Conservation (phyloP, 129 eudicot genomes). For the Lonicera japonica region DNA sequence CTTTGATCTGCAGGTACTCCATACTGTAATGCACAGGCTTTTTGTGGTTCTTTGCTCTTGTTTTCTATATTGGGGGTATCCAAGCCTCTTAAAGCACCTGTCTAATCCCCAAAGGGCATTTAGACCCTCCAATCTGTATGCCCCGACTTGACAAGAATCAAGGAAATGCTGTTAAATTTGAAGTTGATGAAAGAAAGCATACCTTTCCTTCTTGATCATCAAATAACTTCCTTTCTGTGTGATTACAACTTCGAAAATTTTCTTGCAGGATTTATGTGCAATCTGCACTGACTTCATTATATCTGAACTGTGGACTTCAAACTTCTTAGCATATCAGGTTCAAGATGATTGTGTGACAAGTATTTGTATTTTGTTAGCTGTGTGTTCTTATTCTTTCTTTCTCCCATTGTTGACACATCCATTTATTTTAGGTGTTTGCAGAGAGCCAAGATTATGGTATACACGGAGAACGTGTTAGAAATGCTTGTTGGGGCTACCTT, state of each 20-base stretch:
- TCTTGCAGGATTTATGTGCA: constrained; percentile 84
- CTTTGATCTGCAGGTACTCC: constrained; percentile 92
- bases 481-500: constrained; percentile 99
- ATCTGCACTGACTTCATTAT: constrained; percentile 97
- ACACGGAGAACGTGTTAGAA: constrained; percentile 98
- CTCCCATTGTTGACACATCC: constrained; percentile 10
- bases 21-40: background rate
- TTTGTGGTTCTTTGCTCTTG: background rate
- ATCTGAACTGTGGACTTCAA: constrained; percentile 94
- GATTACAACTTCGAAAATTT: constrained; percentile 8
- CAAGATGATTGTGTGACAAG: constrained; percentile 11
- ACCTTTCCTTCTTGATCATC: background rate
- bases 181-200: no score
- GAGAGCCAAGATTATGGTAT: constrained; percentile 96
- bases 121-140: no score
- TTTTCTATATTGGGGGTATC: background rate
- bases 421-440: constrained; percentile 65
- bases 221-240: background rate
- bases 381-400: constrained; percentile 5
- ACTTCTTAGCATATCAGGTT: constrained; percentile 94
- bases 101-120: no score
- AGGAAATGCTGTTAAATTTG: no score
- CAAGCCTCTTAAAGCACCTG: no score
- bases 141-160: no score
- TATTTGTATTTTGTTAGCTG: background rate